phyloP scores from a whole-genome alignment of 2,329 filamentous ascomycete species.

The Tolypocladium guangdongense region DNA sequence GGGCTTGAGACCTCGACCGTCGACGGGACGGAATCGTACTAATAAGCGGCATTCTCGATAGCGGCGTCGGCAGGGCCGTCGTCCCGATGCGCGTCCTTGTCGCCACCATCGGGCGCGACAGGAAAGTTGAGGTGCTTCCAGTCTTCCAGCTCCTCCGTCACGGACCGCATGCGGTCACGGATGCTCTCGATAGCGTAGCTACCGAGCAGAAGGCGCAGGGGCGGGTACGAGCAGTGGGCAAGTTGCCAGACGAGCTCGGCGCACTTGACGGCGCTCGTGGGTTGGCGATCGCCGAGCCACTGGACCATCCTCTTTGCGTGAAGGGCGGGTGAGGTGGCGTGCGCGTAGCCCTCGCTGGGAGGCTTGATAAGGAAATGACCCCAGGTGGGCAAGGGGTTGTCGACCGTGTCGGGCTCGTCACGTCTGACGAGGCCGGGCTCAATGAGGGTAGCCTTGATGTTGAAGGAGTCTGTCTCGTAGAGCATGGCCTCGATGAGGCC shows the following conservation, averaged over 20 bases:
- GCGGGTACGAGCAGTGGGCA: slow-evolving; percentile 89
- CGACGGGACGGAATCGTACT: background rate
- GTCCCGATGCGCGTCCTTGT: background rate
- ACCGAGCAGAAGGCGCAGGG: slow-evolving; percentile 73
- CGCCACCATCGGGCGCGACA: background rate
- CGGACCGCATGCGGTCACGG: slow-evolving; percentile 73
- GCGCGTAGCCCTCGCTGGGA: slow-evolving; percentile 70
- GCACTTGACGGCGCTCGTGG: slow-evolving; percentile 84
- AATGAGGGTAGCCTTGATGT: slow-evolving; percentile 87
- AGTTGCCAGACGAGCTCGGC: slow-evolving; percentile 92
- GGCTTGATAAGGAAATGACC: slow-evolving; percentile 88
- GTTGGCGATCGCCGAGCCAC: slow-evolving; percentile 88
- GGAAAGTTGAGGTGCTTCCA: slow-evolving; percentile 80
- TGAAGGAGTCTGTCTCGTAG: slow-evolving; percentile 85
- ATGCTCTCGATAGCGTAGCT: slow-evolving; percentile 96
- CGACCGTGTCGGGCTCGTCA: slow-evolving; percentile 58
- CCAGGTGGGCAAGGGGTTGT: slow-evolving; percentile 62
- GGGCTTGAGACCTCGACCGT: background rate
- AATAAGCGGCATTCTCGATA: background rate
- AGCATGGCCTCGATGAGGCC: slow-evolving; percentile 93
- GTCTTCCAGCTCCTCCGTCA: slow-evolving; percentile 91
- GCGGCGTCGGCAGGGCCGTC: background rate
- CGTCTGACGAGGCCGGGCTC: slow-evolving; percentile 81
- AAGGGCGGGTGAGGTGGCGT: slow-evolving; percentile 67
- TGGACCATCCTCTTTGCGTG: slow-evolving; percentile 88